Base-by-base conservation (phyloP, 345 rosid genomes). In the Physaria fendleri region DNA sequence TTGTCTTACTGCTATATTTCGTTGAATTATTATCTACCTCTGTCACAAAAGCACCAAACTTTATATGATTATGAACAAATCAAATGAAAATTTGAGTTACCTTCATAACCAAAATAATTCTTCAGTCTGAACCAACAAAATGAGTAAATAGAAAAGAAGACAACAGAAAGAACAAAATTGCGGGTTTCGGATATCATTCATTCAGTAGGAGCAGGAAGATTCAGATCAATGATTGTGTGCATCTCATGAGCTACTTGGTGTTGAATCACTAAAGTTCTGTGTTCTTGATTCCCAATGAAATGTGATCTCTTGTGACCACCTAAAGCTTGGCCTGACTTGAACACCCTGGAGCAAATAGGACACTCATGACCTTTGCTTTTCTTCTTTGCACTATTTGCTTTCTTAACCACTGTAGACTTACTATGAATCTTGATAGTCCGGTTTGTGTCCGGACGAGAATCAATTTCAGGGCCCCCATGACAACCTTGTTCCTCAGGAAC, bases 251-350 rank as follows among this genome's bases (percentile, higher is more conserved):
- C 48, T 27, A 72, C 74, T 23, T 82, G 76, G 16, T 77, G 80
- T 66, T 71, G 73, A 25, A 83, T 71, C 61, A 79, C 79, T 52
- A 80, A 53, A 11, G 82, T 71, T 66, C 71, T 79, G 68, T 77
- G 81, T 41, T 80, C 82, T 10, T 69, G 79, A 48, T 78, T 74
- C 40, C 87, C 98, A 55, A 74, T 67, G 52, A 92, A 92, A 76
- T 92, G 98, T 71, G 98, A 88, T 78, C 96, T 81, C 82, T 92
- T 92, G 71, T 92, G 98, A 22, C 98, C 96, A 30, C 95, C 98
- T 59, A 92, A 71, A 13, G 98, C 98, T 62, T 92, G 98, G 43
- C 95, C 98, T 20, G 98, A 92, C 67, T 77, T 77, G 68, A 92
- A 92, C 44, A 84, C 85, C 76, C 82, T 84, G 59, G 66, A 86